Evolutionary conservation across 495 filamentous ascomycete genomes (phyloP).

Genomic region (Tricharina praecox): DNA sequence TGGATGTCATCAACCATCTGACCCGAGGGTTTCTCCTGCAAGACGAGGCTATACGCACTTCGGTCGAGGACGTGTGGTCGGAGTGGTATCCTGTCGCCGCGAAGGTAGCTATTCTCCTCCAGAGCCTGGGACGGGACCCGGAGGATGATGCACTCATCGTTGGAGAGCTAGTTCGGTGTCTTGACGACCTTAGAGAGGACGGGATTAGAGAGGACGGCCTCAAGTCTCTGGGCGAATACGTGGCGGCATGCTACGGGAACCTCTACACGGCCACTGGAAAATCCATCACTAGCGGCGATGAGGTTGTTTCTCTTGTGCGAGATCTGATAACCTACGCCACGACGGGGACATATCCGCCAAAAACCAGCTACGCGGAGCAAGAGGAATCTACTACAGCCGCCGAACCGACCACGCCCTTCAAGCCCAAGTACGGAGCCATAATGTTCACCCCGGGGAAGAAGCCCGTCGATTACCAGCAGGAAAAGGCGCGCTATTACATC

Average conservation of each 20-base stretch:
- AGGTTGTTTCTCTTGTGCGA: conserved; percentile 5
- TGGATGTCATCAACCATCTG: conserved; percentile 4
- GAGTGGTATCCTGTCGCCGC: conserved; percentile 15
- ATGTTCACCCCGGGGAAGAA: conserved; percentile 19
- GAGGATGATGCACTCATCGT: conserved; percentile 8
- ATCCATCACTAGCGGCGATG: conserved; percentile 6
- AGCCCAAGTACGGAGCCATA: conserved; percentile 4
- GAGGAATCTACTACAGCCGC: background rate
- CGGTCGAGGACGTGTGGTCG: conserved; percentile 17
- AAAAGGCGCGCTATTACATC: conserved; percentile 15
- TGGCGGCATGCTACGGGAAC: conserved; percentile 17
- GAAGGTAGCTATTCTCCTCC: conserved; percentile 15
- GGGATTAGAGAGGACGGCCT: conserved; percentile 12
- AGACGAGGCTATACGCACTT: background rate
- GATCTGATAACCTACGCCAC: conserved; percentile 10
- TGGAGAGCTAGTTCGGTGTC: conserved; percentile 10
- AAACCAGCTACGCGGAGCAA: too few relatives aligned
- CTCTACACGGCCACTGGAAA: conserved; percentile 3
- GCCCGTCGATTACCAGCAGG: conserved; percentile 5
- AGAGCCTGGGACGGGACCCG: conserved; percentile 6
- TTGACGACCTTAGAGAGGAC: conserved; percentile 4
- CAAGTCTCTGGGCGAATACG: conserved; percentile 13
- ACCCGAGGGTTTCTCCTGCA: conserved; percentile 16
- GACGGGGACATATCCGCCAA: too few relatives aligned
- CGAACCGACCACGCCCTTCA: conserved; percentile 7